These are phyloP conservation scores for Endoconidiophora polonica DNA, from an alignment of 2,329 filamentous ascomycete genomes.

Conservation along the genomic window DNA sequence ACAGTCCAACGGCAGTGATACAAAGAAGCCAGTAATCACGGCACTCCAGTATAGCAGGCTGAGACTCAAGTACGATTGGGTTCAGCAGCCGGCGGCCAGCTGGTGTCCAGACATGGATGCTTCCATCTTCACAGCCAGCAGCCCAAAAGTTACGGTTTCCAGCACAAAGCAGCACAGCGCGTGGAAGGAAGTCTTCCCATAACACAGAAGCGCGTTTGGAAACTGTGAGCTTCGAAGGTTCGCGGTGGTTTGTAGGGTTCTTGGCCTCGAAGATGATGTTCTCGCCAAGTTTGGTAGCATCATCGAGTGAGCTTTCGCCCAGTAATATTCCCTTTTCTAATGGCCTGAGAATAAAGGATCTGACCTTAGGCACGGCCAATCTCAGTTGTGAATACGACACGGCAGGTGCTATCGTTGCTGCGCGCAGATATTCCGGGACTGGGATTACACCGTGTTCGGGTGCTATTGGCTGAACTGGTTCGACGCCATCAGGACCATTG, in stretches of 20 bases:
- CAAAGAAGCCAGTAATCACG: constrained; percentile 79
- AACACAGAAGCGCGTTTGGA: constrained; percentile 63
- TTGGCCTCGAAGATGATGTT: constrained; percentile 74
- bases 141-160: constrained; percentile 87
- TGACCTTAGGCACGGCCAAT: constrained; percentile 72
- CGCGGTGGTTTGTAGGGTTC: constrained; percentile 60
- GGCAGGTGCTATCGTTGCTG: constrained; percentile 69
- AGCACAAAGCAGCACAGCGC: constrained; percentile 73
- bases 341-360: constrained; percentile 66
- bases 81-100: constrained; percentile 75
- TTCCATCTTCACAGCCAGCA: constrained; percentile 83
- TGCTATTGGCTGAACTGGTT: constrained; percentile 52
- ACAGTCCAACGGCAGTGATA: constrained; percentile 75
- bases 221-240: constrained; percentile 71
- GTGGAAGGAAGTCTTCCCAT: constrained; percentile 89
- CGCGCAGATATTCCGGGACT: constrained; percentile 71
- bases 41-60: constrained; percentile 86
- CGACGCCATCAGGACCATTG: constrained; percentile 60
- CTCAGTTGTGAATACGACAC: constrained; percentile 70
- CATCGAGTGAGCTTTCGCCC: constrained; percentile 36
- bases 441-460: constrained; percentile 43
- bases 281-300: constrained; percentile 45
- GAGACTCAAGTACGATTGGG: constrained; percentile 72
- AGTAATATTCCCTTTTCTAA: constrained; percentile 50
- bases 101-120: constrained; percentile 79